Conservation (phyloP, 345 rosid species). For the Hibiscus trionum region DNA sequence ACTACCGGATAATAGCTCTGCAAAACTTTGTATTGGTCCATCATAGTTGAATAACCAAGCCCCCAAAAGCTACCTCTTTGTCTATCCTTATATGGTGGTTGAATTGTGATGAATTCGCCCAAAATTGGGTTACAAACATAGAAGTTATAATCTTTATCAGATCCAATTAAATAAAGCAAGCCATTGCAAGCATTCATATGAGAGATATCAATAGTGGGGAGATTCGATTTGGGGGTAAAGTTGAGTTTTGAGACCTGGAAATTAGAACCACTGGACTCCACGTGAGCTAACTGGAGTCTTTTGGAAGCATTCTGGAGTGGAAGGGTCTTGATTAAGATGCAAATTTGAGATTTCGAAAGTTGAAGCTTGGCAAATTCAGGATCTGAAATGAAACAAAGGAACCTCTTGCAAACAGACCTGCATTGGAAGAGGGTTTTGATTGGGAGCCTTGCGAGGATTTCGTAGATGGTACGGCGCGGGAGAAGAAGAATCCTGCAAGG, state of each 20-base stretch:
- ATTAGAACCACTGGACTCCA: background rate
- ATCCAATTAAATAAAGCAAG: no score
- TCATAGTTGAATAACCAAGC: slow-evolving; percentile 12
- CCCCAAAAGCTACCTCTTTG: slow-evolving; percentile 11
- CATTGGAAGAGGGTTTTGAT: no score
- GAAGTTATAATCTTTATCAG: no score
- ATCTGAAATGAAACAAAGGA: slow-evolving; percentile 5
- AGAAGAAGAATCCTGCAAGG: no score
- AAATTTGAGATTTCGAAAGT: slow-evolving; percentile 1
- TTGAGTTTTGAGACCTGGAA: background rate
- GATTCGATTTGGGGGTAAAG: background rate
- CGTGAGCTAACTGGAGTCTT: slow-evolving; percentile 1
- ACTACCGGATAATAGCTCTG: slow-evolving; percentile 3
- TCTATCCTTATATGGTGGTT: slow-evolving; percentile 5
- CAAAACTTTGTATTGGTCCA: slow-evolving; percentile 12
- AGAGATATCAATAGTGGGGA: slow-evolving; percentile 4
- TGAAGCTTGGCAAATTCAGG: slow-evolving; percentile 12
- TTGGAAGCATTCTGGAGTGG: background rate
- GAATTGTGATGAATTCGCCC: slow-evolving; percentile 11
- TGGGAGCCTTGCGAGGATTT: no score
- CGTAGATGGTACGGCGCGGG: no score
- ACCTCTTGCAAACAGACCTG: no score
- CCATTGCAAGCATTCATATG: no score
- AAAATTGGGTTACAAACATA: background rate
- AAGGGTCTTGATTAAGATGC: background rate